Evolutionary conservation across 495 filamentous ascomycete species (phyloP).

Genomic region (Aspergillus cristatus): DNA sequence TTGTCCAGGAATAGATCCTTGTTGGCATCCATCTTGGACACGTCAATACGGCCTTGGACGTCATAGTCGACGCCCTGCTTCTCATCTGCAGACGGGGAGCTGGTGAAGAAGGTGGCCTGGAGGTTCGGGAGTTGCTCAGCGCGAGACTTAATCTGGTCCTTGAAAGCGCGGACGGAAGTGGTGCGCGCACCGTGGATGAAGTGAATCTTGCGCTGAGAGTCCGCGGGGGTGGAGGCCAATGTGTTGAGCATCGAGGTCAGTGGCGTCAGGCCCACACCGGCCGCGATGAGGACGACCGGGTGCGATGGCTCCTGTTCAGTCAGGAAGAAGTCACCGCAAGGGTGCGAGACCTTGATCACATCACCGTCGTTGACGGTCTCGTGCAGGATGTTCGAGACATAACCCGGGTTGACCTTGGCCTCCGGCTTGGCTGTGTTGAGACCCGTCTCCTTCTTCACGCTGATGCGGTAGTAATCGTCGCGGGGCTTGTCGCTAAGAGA

Average conservation of each 20-base stretch:
- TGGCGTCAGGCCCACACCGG: slow-evolving; percentile 61
- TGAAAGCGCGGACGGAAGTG: slow-evolving; percentile 30
- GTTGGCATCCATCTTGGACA: slow-evolving; percentile 40
- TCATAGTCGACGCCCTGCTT: slow-evolving; percentile 47
- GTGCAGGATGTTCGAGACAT: slow-evolving; percentile 64
- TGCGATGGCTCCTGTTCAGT: slow-evolving; percentile 21
- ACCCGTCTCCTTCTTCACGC: slow-evolving; percentile 57
- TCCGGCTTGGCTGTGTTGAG: slow-evolving; percentile 30
- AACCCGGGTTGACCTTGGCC: slow-evolving; percentile 44
- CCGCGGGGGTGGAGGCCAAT: slow-evolving; percentile 28
- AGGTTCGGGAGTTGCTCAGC: slow-evolving; percentile 31
- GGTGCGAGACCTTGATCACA: slow-evolving; percentile 53
- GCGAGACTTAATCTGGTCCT: slow-evolving; percentile 38
- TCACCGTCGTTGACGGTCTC: slow-evolving; percentile 50
- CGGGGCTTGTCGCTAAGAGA: slow-evolving; percentile 55
- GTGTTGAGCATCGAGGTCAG: slow-evolving; percentile 60
- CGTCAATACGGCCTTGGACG: slow-evolving; percentile 43
- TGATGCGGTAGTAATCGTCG: slow-evolving; percentile 57
- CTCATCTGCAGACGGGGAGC: slow-evolving; percentile 30
- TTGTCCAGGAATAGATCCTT: slow-evolving; percentile 46
- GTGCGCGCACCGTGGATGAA: slow-evolving; percentile 55
- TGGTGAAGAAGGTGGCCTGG: slow-evolving; percentile 29
- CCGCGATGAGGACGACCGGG: slow-evolving; percentile 58
- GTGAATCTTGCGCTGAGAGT: slow-evolving; percentile 37
- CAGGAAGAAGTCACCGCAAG: slow-evolving; percentile 62